Base-by-base conservation (phyloP, 2,329 filamentous ascomycete species). In the Triangularia setosa region DNA sequence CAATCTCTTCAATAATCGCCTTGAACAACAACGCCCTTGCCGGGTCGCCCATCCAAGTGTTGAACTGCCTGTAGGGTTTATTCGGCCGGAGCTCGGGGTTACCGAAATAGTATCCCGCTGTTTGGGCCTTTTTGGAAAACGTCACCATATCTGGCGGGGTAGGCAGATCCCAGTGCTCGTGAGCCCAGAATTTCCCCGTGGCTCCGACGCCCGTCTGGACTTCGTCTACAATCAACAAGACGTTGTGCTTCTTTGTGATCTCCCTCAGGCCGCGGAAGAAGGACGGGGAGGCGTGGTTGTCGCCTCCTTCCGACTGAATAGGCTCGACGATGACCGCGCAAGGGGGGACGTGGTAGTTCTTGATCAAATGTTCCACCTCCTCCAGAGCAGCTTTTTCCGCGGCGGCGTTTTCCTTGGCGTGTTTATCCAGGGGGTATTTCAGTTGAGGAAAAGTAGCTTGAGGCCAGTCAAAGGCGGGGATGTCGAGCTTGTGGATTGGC, bases 11-110 rank as follows among this genome's bases (percentile, higher is more conserved):
- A 74, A 94, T 86, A 79, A 97, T 96, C 73, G 87, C 90, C 68
- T 90, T 87, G 88, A 96, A 96, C 69, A 97, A 84, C 65, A 97
- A 81, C 16, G 90, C 92, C 65, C 92, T 88, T 14, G 90, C 89
- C 16, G 93, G 93, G 79, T 97, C 93, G 72, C 93, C 93, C 90
- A 97, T 96, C 93, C 93, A 97, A 58, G 92, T 97, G 84, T 97
- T 97, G 84, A 97, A 97, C 79, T 97, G 93, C 67, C 93, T 89
- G 83, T 96, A 97, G 5, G 93, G 90, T 84, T 93, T 93, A 83
- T 96, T 96, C 67, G 93, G 93, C 12, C 91, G 84, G 70, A 97
- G 84, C 52, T 86, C 87, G 9, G 87, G 84, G 83, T 95, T 89
- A 66, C 90, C 90, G 75, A 88, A 97, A 84, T 95, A 97, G 84